Evolutionary conservation across 2,329 filamentous ascomycete species (phyloP), one percentile per base, ranked within the genome.

Genomic region (Exophiala oligosperma): DNA sequence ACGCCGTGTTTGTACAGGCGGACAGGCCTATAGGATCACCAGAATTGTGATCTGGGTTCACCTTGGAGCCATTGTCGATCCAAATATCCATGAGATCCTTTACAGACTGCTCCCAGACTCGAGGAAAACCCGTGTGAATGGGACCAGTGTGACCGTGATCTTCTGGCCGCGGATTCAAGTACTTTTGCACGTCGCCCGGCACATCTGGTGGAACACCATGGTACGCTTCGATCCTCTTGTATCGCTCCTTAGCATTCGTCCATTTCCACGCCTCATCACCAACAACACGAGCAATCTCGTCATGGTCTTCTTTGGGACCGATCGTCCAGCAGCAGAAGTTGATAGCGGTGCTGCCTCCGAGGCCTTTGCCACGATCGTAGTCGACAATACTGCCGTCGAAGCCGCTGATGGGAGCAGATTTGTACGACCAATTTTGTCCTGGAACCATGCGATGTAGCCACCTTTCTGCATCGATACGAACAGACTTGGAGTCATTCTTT

Each of bases 261-360:
- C 84, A 89, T 2, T 65, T 62, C 69, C 80, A 89, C 0, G 72
- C 67, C 3, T 84, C 77, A 62, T 89, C 85, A 0, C 72, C 82
- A 0, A 83, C 79, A 1, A 80, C 60, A 0, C 75, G 71, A 1
- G 83, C 83, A 84, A 85, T 87, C 53, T 82, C 77, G 28, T 88
- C 78, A 59, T 84, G 88, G 62, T 89, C 86, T 52, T 83, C 83
- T 1, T 74, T 72, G 1, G 82, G 77, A 2, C 86, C 86, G 26
- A 81, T 64, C 2, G 76, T 80, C 68, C 76, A 86, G 12, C 80
- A 77, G 14, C 77, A 76, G 56, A 83, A 84, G 66, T 84, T 84
- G 63, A 84, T 80, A 6, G 79, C 78, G 52, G 73, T 79, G 2
- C 76, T 77, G 1, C 82, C 82, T 1, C 82, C 81, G 0, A 84